Evolutionary conservation across 257 asterid genomes (phyloP), one percentile per base, ranked within the genome.

Genomic region (Datura wrightii): DNA sequence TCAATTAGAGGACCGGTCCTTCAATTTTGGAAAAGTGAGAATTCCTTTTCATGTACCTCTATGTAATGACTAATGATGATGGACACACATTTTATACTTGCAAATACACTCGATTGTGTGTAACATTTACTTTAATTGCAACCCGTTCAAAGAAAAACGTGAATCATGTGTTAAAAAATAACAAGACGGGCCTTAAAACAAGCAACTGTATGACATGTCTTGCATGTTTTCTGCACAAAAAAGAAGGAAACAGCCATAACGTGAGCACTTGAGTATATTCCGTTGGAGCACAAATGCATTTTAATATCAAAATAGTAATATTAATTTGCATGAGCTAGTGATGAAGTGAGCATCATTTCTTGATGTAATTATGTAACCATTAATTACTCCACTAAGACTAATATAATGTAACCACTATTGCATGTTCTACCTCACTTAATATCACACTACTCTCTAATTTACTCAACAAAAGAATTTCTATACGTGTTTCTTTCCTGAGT

Each of bases 191-290:
- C 76, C 76, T 14, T 67, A 39, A 34, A n/a, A 59, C 44, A 67
- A 69, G 11, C 52, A 69, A 3, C 50, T 15, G 13, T 15, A 31
- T 37, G 16, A 39, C 11, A 7, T 7, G 34, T 39, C 1, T 69
- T 67, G 10, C 69, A 63, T 67, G 76, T 67, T 37, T 67, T 67
- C 78, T 67, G 78, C 78, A 67, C 24, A 37, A 67, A 67, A 72
- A 7, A 71, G 36, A 71, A 50, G 55, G n/a, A 3, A 74, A 6
- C 24, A 48, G 44, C 19, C 24, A 11, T 74, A 19, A 10, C 46
- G 46, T 14, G n/a, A 72, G 80, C 59, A 19, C 9, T 44, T 10
- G 59, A 1, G 59, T 48, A 19, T 6, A 19, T 46, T 19, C 42
- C 31, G 31, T 24, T 24, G 31, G 31, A 24, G 31, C 31, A 24